Conservation (phyloP, 2,329 filamentous ascomycete species). For the Pseudogymnoascus sp. region DNA sequence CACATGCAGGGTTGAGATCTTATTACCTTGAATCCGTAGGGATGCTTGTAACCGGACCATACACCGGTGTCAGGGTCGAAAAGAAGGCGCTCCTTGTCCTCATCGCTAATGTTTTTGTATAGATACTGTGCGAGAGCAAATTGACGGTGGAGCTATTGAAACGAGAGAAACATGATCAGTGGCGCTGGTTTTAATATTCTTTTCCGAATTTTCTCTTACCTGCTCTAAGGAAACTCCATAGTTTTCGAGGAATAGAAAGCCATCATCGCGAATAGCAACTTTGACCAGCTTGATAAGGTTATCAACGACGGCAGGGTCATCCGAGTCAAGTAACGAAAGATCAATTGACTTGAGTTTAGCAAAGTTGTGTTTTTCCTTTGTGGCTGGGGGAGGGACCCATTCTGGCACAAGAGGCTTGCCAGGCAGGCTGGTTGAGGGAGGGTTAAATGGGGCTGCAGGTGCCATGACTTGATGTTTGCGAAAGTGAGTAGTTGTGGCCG, state of each 20-base stretch:
- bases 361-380: conserved; percentile 38
- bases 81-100: conserved; percentile 42
- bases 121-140: conserved; percentile 45
- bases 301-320: conserved; percentile 37
- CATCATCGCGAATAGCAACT: conserved; percentile 36
- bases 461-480: conserved; percentile 9
- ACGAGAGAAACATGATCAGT: neutral
- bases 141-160: conserved; percentile 39
- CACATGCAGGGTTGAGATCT: neutral
- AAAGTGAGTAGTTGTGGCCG: neutral
- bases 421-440: conserved; percentile 32
- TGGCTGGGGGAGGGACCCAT: conserved; percentile 39
- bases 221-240: conserved; percentile 40
- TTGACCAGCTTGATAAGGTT: conserved; percentile 38
- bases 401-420: conserved; percentile 37
- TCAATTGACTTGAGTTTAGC: conserved; percentile 36
- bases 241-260: conserved; percentile 42
- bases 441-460: conserved; percentile 35
- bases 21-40: conserved; percentile 36
- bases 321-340: conserved; percentile 37
- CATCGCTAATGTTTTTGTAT: conserved; percentile 42
- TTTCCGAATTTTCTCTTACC: conserved; percentile 16
- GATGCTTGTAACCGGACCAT: conserved; percentile 45
- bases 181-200: neutral
- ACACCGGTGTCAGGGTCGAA: conserved; percentile 40